Evolutionary conservation across 805 yeast genomes (phyloP).

Genomic region (Yamadazyma takamatsuzukensis): DNA sequence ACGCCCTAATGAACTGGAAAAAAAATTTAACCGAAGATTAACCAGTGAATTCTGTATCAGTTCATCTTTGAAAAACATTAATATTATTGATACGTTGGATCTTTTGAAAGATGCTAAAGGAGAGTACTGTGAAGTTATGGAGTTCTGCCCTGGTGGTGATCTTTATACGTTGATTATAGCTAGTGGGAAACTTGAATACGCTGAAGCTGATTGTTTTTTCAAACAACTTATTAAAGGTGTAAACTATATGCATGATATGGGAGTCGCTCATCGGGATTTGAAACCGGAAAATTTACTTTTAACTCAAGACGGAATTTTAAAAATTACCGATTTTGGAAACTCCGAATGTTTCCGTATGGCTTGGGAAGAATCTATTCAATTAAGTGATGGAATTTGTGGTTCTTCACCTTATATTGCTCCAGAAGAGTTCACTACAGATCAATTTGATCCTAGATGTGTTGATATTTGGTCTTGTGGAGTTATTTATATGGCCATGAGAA

Average conservation of each 20-base stretch:
- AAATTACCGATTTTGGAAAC: conserved; percentile 87
- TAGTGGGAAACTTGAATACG: conserved; percentile 71
- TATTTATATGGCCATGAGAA: conserved; percentile 89
- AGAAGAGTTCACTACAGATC: conserved; percentile 63
- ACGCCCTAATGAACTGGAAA: conserved; percentile 56
- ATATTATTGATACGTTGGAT: conserved; percentile 75
- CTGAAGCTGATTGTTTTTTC: conserved; percentile 88
- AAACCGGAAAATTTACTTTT: conserved; percentile 83
- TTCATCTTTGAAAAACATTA: conserved; percentile 70
- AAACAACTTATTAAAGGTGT: conserved; percentile 83
- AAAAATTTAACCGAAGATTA: conserved; percentile 66
- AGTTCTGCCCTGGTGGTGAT: conserved; percentile 80
- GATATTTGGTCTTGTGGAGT: conserved; percentile 95
- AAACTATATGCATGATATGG: conserved; percentile 84
- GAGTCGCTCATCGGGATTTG: conserved; percentile 85
- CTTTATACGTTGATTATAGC: conserved; percentile 70
- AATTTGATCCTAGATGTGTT: conserved; percentile 77
- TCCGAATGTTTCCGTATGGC: conserved; percentile 82
- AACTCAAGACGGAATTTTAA: conserved; percentile 67
- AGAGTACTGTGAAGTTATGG: conserved; percentile 83
- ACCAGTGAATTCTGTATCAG: conserved; percentile 83
- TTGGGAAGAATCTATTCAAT: conserved; percentile 70
- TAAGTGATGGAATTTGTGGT: conserved; percentile 77
- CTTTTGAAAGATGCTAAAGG: conserved; percentile 77
- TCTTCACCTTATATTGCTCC: conserved; percentile 91